Conservation (phyloP, 352 stramenopile genomes). For the Pythium scleroteichum region DNA sequence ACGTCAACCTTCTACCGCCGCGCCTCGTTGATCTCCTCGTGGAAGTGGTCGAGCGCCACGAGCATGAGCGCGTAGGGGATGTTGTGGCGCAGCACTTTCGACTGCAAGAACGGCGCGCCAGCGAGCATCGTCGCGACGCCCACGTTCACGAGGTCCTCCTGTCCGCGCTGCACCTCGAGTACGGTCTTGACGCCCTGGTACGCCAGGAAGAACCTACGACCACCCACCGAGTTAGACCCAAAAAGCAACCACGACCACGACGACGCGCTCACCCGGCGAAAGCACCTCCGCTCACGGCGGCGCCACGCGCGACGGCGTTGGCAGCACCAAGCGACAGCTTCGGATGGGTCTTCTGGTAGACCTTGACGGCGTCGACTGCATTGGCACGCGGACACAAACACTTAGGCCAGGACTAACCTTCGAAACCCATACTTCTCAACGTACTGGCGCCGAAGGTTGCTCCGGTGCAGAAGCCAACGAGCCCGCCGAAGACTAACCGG, state of each 20-base stretch:
- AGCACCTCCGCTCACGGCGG: slow-evolving; percentile 53
- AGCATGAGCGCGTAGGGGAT: slow-evolving; percentile 77
- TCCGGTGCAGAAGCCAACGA: slow-evolving; percentile 79
- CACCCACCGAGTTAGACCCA: slow-evolving; percentile 2
- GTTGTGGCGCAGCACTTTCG: slow-evolving; percentile 70
- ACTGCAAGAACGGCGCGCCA: slow-evolving; percentile 59
- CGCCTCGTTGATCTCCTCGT: slow-evolving; percentile 72
- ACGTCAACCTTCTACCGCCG: slow-evolving; percentile 31
- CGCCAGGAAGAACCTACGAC: slow-evolving; percentile 67
- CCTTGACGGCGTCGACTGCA: slow-evolving; percentile 66
- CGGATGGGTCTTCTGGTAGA: slow-evolving; percentile 60
- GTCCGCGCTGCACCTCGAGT: slow-evolving; percentile 52
- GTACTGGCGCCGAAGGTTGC: slow-evolving; percentile 75
- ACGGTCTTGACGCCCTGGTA: slow-evolving; percentile 80
- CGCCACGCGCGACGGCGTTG: slow-evolving; percentile 46
- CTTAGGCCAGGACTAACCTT: neutral
- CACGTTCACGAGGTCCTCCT: slow-evolving; percentile 62
- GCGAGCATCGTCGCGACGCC: slow-evolving; percentile 54
- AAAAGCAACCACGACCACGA: too few species aligned
- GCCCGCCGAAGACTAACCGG: slow-evolving; percentile 70
- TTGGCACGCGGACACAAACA: slow-evolving; percentile 2
- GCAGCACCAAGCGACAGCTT: slow-evolving; percentile 46
- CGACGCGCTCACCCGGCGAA: slow-evolving; percentile 50
- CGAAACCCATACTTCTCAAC: too few species aligned
- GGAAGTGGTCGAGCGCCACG: slow-evolving; percentile 76